phyloP scores from a whole-genome alignment of 441 rosid species.

The Erodium chrysanthum region DNA sequence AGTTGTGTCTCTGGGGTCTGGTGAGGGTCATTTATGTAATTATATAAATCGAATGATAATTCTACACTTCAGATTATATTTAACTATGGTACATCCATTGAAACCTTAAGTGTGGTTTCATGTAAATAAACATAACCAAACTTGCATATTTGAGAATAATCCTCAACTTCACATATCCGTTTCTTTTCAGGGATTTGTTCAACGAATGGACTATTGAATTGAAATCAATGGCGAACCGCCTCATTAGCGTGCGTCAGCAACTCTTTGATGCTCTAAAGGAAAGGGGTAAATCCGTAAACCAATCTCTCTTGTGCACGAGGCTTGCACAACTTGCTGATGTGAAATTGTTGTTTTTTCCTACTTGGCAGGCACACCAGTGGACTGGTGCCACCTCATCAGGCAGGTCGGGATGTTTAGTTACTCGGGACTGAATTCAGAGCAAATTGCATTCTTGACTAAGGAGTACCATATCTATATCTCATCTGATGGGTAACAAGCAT shows the following conservation, averaged over 20 bases:
- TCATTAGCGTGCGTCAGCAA: conserved; percentile 69
- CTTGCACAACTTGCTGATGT: not conserved
- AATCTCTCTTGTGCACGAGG: not conserved
- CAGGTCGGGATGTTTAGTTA: conserved; percentile 96
- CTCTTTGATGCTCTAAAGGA: conserved; percentile 55
- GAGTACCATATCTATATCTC: conserved; percentile 91
- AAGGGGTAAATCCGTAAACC: conserved; percentile 34
- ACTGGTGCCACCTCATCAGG: conserved; percentile 85
- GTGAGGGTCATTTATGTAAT: no score
- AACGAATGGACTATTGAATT: conserved; percentile 78
- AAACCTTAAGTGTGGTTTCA: not conserved
- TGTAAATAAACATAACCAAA: not conserved
- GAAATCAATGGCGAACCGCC: conserved; percentile 89
- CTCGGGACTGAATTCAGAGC: conserved; percentile 67
- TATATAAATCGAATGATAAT: no score
- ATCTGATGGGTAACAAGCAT: conserved; percentile 61
- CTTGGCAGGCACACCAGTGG: conserved; percentile 79
- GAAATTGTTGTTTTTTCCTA: not conserved
- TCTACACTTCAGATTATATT: not conserved
- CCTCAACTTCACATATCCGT: not conserved
- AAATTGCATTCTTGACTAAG: conserved; percentile 67
- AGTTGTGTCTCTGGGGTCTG: no score
- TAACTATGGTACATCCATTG: not conserved
- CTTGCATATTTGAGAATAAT: no score
- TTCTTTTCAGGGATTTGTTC: conserved; percentile 42